Percentiles rank a stretch among this genome's conserved stretches.
Conservation (phyloP, 768 basidiomycete genomes). For the Tylopilus subfusipes region DNA sequence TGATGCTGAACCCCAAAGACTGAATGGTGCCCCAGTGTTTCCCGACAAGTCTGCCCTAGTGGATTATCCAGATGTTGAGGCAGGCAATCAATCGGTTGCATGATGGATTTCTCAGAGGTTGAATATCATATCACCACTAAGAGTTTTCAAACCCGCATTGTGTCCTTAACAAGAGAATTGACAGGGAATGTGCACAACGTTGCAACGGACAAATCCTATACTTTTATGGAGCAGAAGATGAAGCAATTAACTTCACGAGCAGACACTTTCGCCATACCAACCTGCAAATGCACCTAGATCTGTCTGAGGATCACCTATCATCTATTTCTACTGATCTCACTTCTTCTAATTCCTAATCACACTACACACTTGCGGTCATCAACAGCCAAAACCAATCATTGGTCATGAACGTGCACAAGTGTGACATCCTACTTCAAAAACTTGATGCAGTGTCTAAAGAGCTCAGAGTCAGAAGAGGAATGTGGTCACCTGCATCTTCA, state of each 20-base stretch:
- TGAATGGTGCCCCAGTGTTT: conserved; percentile 1
- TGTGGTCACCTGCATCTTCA: conserved; percentile 24
- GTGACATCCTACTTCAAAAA: conserved; percentile 28
- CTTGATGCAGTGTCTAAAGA: conserved; percentile 33
- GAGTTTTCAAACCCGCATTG: conserved; percentile 51
- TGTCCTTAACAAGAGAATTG: conserved; percentile 27
- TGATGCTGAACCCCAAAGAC: not conserved
- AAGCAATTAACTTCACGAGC: conserved; percentile 31
- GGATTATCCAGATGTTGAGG: conserved; percentile 51
- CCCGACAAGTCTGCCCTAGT: conserved; percentile 28
- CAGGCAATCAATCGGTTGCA: conserved; percentile 65
- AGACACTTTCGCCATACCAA: conserved; percentile 36
- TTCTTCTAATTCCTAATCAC: conserved; percentile 17
- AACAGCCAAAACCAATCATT: conserved; percentile 16
- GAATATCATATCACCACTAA: conserved; percentile 66
- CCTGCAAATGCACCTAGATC: conserved; percentile 30
- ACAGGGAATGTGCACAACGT: conserved; percentile 21
- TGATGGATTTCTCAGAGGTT: conserved; percentile 59
- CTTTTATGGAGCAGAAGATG: conserved; percentile 12
- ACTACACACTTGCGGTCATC: conserved; percentile 16
- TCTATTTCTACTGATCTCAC: conserved; percentile 8
- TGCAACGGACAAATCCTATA: conserved; percentile 2
- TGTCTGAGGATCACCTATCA: conserved; percentile 14
- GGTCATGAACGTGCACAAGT: conserved; percentile 17
- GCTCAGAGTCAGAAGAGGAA: conserved; percentile 33